These are phyloP conservation scores for Pleurotus platypus DNA, from an alignment of 768 basidiomycete genomes.

Conservation along the genomic window DNA sequence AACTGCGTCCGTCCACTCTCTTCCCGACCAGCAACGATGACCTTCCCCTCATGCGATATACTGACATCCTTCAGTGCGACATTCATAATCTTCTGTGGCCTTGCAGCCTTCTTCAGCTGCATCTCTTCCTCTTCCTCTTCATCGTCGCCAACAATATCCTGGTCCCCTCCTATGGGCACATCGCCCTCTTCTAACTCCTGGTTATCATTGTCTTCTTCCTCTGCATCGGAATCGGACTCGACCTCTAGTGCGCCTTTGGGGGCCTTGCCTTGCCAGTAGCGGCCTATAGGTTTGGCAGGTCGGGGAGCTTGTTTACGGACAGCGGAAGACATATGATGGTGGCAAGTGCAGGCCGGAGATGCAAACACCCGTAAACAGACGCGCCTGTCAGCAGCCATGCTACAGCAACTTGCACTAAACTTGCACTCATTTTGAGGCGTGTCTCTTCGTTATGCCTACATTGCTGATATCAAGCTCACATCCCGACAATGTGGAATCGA, in stretches of 20 bases:
- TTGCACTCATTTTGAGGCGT: too few relatives aligned
- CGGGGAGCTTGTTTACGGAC: conserved; percentile 70
- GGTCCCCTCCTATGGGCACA: conserved; percentile 55
- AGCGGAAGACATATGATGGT: conserved; percentile 10
- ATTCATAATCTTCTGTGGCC: conserved; percentile 55
- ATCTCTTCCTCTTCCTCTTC: conserved; percentile 42
- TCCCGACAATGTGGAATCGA: too few relatives aligned
- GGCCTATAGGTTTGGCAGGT: conserved; percentile 74
- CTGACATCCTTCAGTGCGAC: conserved; percentile 77
- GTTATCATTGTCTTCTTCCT: conserved; percentile 33
- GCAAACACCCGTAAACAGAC: too few relatives aligned
- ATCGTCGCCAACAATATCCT: conserved; percentile 42
- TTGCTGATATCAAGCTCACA: too few relatives aligned
- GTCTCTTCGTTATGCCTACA: too few relatives aligned
- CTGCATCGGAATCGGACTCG: conserved; percentile 64
- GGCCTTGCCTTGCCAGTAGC: conserved; percentile 90
- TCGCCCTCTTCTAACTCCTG: conserved; percentile 48
- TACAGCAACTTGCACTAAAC: too few relatives aligned
- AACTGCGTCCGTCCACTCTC: conserved; percentile 73
- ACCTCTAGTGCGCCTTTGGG: conserved; percentile 67
- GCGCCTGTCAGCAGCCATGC: too few relatives aligned
- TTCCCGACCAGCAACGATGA: conserved; percentile 73
- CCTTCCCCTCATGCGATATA: conserved; percentile 76
- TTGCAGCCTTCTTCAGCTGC: conserved; percentile 40
- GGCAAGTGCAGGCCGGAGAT: too few relatives aligned